Evolutionary conservation across 371 early-diverging fungal species (phyloP), one percentile per base, ranked within the genome.

Genomic region (Haplosporangium sp.): DNA sequence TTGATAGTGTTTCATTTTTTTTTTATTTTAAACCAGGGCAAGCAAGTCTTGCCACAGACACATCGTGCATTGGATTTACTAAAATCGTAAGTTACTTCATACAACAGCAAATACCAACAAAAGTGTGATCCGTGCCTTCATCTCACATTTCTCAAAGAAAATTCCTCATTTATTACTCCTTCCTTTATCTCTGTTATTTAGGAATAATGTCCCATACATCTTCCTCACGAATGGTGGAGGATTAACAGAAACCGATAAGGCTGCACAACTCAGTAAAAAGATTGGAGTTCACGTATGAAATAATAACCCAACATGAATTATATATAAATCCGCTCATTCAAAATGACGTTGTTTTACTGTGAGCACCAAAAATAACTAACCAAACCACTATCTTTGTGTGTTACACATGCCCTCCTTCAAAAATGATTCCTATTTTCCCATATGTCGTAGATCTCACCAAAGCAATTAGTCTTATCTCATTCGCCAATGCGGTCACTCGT

Each of bases 181-280:
- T 15, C n/a, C 17, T n/a, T 52, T 20, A 5, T 52, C 52, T 2
- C 13, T 52, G 44, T 7, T 44, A 45, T 45, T 37, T 58, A 56
- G 63, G 61, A 89, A 90, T 78, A 83, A 76, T n/a, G 84, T 94
- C 13, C 94, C 94, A 13, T 92, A 88, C 84, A 90, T 95, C 27
- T 85, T 95, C 20, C 76, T 97, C 65, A 96, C 97, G 10, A 97
- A 97, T 70, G 96, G 97, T 35, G 97, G 96, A 20, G 96, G 96
- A 35, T 86, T 94, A 15, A 88, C 92, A 3, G 96, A 96, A 76
- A 85, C 77, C 11, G 85, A 84, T 53, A 95, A 94, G 78, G 95
- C 96, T 0, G 69, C 72, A 4, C 92, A 94, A 65, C 86, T 96
- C 52, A 88, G 89, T 57, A 65, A 84, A 61, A 81, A 86, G 67